These are phyloP conservation scores for Tricharina praecox DNA, from an alignment of 495 filamentous ascomycete species.

Conservation along the genomic window DNA sequence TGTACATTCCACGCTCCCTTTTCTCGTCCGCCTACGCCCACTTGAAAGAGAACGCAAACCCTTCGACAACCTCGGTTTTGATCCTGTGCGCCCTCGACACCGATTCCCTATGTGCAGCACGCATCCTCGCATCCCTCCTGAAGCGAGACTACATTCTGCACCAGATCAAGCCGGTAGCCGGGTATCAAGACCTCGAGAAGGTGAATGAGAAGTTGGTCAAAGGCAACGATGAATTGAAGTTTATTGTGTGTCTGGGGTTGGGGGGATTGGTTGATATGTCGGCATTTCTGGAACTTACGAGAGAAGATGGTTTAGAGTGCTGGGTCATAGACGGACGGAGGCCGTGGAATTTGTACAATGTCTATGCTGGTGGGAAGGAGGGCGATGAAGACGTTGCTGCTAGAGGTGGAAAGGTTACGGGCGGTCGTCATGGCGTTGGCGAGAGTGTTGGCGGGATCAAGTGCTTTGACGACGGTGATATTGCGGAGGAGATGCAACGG, in stretches of 20 bases:
- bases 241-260: slow-evolving; percentile 83
- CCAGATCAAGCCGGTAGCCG: slow-evolving; percentile 86
- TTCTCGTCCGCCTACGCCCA: slow-evolving; percentile 81
- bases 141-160: slow-evolving; percentile 97
- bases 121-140: slow-evolving; percentile 75
- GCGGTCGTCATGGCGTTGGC: slow-evolving; percentile 37
- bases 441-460: slow-evolving; percentile 23
- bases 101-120: slow-evolving; percentile 87
- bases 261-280: slow-evolving; percentile 79
- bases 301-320: slow-evolving; percentile 60
- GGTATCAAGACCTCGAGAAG: slow-evolving; percentile 68
- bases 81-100: slow-evolving; percentile 86
- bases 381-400: slow-evolving; percentile 35
- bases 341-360: slow-evolving; percentile 88
- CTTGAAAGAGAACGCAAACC: slow-evolving; percentile 62
- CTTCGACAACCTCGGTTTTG: slow-evolving; percentile 75
- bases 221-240: slow-evolving; percentile 23
- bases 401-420: slow-evolving; percentile 35
- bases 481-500: slow-evolving; percentile 60
- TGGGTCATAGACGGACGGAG: slow-evolving; percentile 85
- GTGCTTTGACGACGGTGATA: slow-evolving; percentile 82
- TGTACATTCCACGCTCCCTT: slow-evolving; percentile 87
- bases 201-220: slow-evolving; percentile 18
- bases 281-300: slow-evolving; percentile 49
- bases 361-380: slow-evolving; percentile 54